Base-by-base conservation (phyloP, 1,139 yeast species). In the Kurtzmaniella quercitrusa region DNA sequence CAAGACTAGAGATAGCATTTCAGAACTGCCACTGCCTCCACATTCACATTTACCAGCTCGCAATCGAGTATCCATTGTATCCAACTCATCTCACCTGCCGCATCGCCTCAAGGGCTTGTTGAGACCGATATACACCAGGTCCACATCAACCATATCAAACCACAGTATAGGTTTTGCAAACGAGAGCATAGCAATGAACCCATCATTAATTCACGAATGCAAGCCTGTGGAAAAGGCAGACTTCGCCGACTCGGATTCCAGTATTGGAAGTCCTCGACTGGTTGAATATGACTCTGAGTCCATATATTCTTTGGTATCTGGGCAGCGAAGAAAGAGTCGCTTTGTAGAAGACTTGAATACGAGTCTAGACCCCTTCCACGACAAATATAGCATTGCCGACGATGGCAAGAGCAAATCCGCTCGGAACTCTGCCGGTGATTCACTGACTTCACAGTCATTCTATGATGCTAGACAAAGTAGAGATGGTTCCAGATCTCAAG, bases 201-300 rank as follows among this genome's bases (percentile, higher is more conserved):
- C 46, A 8, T 25, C 34, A 14, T 31, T 39, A 21, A 16, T 43
- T 3, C 29, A 33, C 9, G 15, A 39, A 17, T 39, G 37, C 6
- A 29, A 38, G 46, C 56, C 55, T 17, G 54, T 63, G 15, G 59
- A 66, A 1, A 45, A 67, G 14, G 68, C 60, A 12, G 76, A 70
- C 44, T 70, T 71, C 51, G 77, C 76, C 15, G 77, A 71, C 51
- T 66, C 75, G 11, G 59, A 70, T 1, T 58, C 58, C 10, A 63
- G 57, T 8, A 54, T 52, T 27, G 50, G 41, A 9, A 41, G 48
- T 16, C 52, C 52, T 7, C 41, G 41, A 21, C 43, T 39, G 2
- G 45, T 42, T 3, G 46, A 45, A 14, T 50, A 54, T 33, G 67
- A 63, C 43, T 56, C 63, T 1, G 72, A 65, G 25, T 65, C 71